Evolutionary conservation across 2,329 filamentous ascomycete genomes (phyloP).

Genomic region (Pezicula carpinea): DNA sequence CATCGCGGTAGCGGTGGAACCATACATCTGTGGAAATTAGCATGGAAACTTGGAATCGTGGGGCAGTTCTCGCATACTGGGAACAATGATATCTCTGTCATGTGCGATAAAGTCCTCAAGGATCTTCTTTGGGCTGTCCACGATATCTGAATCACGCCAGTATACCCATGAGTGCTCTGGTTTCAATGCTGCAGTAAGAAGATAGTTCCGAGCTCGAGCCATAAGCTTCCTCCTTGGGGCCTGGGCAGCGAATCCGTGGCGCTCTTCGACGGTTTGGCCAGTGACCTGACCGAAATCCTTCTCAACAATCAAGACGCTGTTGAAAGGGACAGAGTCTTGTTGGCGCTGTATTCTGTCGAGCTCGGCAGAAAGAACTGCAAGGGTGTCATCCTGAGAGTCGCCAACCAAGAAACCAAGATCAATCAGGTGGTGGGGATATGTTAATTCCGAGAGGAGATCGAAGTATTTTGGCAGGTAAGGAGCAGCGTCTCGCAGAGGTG

Average conservation of each 20-base stretch:
- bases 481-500: constrained; percentile 86
- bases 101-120: constrained; percentile 95
- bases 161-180: constrained; percentile 98
- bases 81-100: constrained; percentile 87
- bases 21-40: constrained; percentile 68
- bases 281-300: constrained; percentile 71
- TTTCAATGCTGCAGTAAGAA: constrained; percentile 79
- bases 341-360: constrained; percentile 81
- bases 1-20: constrained; percentile 79
- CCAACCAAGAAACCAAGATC: constrained; percentile 93
- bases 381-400: constrained; percentile 85
- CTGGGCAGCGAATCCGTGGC: constrained; percentile 83
- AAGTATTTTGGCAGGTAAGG: constrained; percentile 84
- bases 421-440: constrained; percentile 92
- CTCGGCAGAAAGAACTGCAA: constrained; percentile 80
- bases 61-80: constrained; percentile 59
- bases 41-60: not conserved
- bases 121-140: constrained; percentile 81
- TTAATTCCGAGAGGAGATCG: constrained; percentile 82
- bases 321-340: constrained; percentile 70
- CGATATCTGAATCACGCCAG: constrained; percentile 96
- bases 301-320: constrained; percentile 77
- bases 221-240: constrained; percentile 86
- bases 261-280: constrained; percentile 73
- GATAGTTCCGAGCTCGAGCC: constrained; percentile 86